Conservation (phyloP, 2,329 filamentous ascomycete species). For the Ophiocordyceps australis region DNA sequence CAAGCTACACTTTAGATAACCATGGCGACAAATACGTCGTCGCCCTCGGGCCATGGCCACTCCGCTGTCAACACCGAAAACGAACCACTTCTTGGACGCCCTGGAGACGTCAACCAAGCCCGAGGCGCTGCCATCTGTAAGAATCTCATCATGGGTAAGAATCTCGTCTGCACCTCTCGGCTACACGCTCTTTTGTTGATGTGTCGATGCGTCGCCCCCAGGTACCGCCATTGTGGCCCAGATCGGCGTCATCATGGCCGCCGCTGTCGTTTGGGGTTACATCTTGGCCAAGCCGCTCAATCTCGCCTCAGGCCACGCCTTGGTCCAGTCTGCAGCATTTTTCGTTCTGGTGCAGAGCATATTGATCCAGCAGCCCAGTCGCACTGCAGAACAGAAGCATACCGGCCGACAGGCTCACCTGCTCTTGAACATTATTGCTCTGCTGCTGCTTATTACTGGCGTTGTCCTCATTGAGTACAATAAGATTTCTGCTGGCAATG, state of each 20-base stretch:
- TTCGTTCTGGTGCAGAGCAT: slow-evolving; percentile 64
- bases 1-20: no score
- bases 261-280: slow-evolving; percentile 58
- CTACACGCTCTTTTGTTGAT: background rate
- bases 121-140: slow-evolving; percentile 42
- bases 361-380: slow-evolving; percentile 75
- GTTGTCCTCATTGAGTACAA: slow-evolving; percentile 64
- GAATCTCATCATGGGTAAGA: slow-evolving; percentile 60
- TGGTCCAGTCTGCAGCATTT: slow-evolving; percentile 48
- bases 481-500: slow-evolving; percentile 49
- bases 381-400: slow-evolving; percentile 56
- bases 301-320: slow-evolving; percentile 78
- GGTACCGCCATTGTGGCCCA: slow-evolving; percentile 73
- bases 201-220: slow-evolving; percentile 22
- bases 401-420: slow-evolving; percentile 45
- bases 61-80: no score
- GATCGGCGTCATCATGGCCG: slow-evolving; percentile 56
- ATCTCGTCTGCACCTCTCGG: background rate
- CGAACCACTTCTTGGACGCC: slow-evolving; percentile 28
- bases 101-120: slow-evolving; percentile 56
- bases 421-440: slow-evolving; percentile 45
- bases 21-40: no score
- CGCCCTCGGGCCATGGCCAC: no score
- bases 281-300: slow-evolving; percentile 54
- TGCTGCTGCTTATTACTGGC: slow-evolving; percentile 43